Percentiles rank a stretch among this genome's conserved stretches.
phyloP scores from a whole-genome alignment of 2,329 filamentous ascomycete species.

The Elsinoe australis region DNA sequence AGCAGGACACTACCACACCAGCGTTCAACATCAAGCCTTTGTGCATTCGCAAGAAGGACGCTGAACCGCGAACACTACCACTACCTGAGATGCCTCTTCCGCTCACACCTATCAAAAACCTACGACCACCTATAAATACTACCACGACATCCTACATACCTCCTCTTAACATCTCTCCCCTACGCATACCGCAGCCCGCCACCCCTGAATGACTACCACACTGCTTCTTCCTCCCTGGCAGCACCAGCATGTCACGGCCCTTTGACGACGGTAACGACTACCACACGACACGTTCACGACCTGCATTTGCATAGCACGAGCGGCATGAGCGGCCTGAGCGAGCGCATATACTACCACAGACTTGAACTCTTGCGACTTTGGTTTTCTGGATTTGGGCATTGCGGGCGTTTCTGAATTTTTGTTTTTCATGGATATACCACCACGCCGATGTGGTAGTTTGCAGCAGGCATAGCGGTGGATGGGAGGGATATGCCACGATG shows the following conservation, averaged over 20 bases:
- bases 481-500: no score
- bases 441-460: no score
- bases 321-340: no score
- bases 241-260: no score
- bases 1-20: not conserved
- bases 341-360: no score
- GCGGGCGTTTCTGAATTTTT: no score
- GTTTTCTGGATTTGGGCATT: no score
- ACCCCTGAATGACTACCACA: not conserved
- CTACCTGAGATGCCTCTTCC: not conserved
- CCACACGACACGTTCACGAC: no score
- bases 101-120: not conserved
- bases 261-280: not conserved
- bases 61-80: not conserved
- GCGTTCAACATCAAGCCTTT: constrained; percentile 3
- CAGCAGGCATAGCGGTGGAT: no score
- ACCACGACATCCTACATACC: not conserved
- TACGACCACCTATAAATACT: not conserved
- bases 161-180: not conserved
- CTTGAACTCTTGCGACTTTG: no score
- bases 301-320: no score
- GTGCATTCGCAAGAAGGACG: not conserved
- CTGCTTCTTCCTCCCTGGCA: not conserved
- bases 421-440: no score
- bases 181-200: not conserved